Evolutionary conservation across 2,329 filamentous ascomycete species (phyloP).

Genomic region (Diaporthe australafricana): DNA sequence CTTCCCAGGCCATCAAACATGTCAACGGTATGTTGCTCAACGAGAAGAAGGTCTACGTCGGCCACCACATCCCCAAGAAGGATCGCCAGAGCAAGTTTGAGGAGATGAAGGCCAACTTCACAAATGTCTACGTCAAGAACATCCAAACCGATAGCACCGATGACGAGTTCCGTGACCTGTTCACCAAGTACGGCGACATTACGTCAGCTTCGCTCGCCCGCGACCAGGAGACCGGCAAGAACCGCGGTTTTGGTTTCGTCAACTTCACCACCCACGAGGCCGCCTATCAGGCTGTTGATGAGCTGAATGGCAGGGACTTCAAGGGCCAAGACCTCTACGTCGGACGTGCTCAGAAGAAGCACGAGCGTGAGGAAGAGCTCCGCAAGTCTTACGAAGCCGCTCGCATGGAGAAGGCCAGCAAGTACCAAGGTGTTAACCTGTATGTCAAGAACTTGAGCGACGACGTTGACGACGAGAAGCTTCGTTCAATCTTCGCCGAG

Average conservation of each 20-base stretch:
- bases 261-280: slow-evolving; percentile 94
- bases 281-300: slow-evolving; percentile 87
- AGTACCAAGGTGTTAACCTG: slow-evolving; percentile 99
- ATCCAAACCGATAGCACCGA: slow-evolving; percentile 86
- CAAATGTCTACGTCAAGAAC: slow-evolving; percentile 99
- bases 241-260: slow-evolving; percentile 94
- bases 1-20: slow-evolving; percentile 97
- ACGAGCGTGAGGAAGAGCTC: slow-evolving; percentile 99
- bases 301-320: slow-evolving; percentile 92
- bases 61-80: slow-evolving; percentile 99
- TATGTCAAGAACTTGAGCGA: slow-evolving; percentile 99
- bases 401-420: slow-evolving; percentile 97
- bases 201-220: slow-evolving; percentile 95
- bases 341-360: slow-evolving; percentile 99
- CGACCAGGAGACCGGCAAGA: slow-evolving; percentile 86
- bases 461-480: slow-evolving; percentile 97
- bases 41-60: slow-evolving; percentile 99
- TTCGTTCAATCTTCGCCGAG: slow-evolving; percentile 90
- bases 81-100: slow-evolving; percentile 99
- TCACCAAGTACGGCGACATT: slow-evolving; percentile 92
- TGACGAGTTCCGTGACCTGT: slow-evolving; percentile 93
- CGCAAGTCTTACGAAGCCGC: slow-evolving; percentile 99
- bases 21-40: slow-evolving; percentile 99
- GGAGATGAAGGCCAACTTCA: slow-evolving; percentile 99
- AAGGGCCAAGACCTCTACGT: slow-evolving; percentile 97